These are phyloP conservation scores for Rhodomyrtus tomentosa DNA, from an alignment of 345 rosid species.

Conservation along the genomic window DNA sequence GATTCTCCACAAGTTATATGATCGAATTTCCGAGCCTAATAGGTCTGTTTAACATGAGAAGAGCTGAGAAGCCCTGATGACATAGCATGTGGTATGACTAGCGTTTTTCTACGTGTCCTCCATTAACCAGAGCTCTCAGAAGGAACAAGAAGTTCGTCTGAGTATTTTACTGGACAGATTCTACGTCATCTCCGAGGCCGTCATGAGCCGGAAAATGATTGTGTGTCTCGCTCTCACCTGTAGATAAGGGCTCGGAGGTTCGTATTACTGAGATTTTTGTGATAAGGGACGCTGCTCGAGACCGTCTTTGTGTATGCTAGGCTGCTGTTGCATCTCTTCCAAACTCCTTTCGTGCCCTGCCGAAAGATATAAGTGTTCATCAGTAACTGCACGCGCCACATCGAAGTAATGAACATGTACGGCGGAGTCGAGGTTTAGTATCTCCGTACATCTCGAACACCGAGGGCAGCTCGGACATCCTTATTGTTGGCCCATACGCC, in stretches of 20 bases:
- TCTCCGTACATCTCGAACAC: constrained; percentile 14
- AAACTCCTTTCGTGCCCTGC: constrained; percentile 13
- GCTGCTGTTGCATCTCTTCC: constrained; percentile 21
- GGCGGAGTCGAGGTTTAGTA: not conserved
- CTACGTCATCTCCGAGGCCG: not conserved
- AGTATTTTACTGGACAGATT: not conserved
- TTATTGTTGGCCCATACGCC: constrained; percentile 20
- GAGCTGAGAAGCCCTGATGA: not conserved
- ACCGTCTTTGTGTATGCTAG: constrained; percentile 19
- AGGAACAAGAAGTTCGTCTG: not conserved
- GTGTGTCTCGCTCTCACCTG: constrained; percentile 4
- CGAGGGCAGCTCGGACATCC: constrained; percentile 13
- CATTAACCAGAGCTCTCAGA: not conserved
- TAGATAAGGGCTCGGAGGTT: constrained; percentile 21
- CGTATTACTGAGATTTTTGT: constrained; percentile 6
- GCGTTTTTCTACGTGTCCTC: not conserved
- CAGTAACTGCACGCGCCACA: accelerated
- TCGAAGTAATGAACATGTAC: not conserved
- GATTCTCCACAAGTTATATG: not conserved
- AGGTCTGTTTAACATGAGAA: not conserved
- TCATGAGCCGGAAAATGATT: not conserved
- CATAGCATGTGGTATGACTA: not conserved
- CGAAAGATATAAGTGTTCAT: not conserved
- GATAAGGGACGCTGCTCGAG: constrained; percentile 8
- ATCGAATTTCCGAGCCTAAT: not conserved